Base-by-base conservation (phyloP, 2,329 filamentous ascomycete species). In the Septoria linicola region DNA sequence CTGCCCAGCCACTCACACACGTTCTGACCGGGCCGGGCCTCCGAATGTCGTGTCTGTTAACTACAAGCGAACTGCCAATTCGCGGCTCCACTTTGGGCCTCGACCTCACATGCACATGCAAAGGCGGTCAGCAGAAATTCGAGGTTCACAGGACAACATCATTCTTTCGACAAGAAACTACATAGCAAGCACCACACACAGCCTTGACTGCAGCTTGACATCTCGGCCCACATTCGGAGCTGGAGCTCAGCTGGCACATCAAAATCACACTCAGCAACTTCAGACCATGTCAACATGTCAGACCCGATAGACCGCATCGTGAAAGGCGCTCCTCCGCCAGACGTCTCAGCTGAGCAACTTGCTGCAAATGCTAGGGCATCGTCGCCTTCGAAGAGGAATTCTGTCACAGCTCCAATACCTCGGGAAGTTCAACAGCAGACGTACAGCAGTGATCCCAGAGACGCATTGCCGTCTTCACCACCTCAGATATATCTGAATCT, bases 401-500 rank as follows among this genome's bases (percentile, higher is more conserved):
- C 74, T 58, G 73, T 73, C 53, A 67, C 73, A 37, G 68, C 65
- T 21, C 65, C 65, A 25, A 61, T 68, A 19, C 58, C 55, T 3
- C 61, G 73, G 47, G 58, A 73, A 53, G 13, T 60, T 51, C 7
- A 23, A 7, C 27, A 50, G 3, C 25, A 42, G 14, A 41, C 48
- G 14, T 56, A 69, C 75, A 68, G 74, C 51, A 70, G 73, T 51
- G 89, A 95, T 68, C 89, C 89, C 21, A 80, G 92, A 57, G 85
- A 84, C 63, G 83, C 85, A 55, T 83, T 92, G 13, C 91, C 91
- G n/a, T 92, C 88, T 66, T 89, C 89, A 13, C 91, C 91, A 39
- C 89, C 89, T 48, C 93, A 96, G 77, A 96, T 99, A 67, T 99
- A 99, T 74, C 84, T 99, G 64, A 99, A 99, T 72, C 85, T 99